Conservation (phyloP, 768 basidiomycete species). For the Paxillus involutus region DNA sequence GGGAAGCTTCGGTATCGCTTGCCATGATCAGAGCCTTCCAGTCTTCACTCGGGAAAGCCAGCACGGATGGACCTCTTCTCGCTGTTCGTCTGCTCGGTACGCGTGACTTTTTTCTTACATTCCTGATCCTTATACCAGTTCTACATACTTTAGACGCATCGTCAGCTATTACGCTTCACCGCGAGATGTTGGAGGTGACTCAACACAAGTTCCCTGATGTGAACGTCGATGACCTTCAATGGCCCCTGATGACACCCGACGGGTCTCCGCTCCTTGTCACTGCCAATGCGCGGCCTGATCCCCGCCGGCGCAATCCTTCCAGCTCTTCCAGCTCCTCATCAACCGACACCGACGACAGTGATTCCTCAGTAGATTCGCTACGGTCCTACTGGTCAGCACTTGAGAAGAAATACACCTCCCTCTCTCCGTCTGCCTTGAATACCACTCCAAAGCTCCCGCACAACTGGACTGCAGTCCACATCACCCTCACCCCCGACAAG, state of each 20-base stretch:
- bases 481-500: conserved; percentile 81
- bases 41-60: conserved; percentile 71
- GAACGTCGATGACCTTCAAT: conserved; percentile 64
- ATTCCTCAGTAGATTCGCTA: conserved; percentile 34
- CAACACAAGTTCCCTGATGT: conserved; percentile 60
- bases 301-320: conserved; percentile 20
- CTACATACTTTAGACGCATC: conserved; percentile 57
- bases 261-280: conserved; percentile 38
- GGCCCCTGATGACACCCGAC: conserved; percentile 58
- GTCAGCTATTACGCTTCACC: conserved; percentile 73
- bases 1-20: conserved; percentile 72
- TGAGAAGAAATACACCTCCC: conserved; percentile 47
- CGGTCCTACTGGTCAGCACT: conserved; percentile 65
- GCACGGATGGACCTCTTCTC: conserved; percentile 46
- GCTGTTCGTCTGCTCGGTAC: conserved; percentile 66
- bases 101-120: conserved; percentile 2
- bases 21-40: conserved; percentile 74
- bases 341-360: conserved; percentile 36
- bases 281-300: conserved; percentile 13
- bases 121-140: not conserved
- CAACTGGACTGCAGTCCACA: conserved; percentile 83
- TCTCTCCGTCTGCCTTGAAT: conserved; percentile 34
- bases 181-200: conserved; percentile 86
- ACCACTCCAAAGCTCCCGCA: conserved; percentile 54
- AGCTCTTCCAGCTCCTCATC: conserved; percentile 16